These are phyloP conservation scores for Xylaria polymorpha DNA, from an alignment of 2,329 filamentous ascomycete genomes.

Conservation along the genomic window DNA sequence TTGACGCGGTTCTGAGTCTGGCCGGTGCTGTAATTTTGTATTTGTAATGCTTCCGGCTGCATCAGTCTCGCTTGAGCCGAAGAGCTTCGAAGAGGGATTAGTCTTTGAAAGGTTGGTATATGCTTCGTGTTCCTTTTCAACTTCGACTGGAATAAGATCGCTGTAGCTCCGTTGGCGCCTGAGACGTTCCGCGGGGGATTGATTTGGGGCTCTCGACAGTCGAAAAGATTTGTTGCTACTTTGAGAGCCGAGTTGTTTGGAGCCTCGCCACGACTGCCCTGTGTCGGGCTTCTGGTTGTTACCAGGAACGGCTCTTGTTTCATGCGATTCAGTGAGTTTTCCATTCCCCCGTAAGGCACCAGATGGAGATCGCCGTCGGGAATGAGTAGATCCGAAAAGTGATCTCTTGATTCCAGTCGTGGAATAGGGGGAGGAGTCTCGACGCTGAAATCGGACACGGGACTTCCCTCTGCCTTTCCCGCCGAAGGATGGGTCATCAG, in stretches of 20 bases:
- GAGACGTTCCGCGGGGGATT: slow-evolving; percentile 19
- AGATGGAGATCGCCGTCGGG: slow-evolving; percentile 47
- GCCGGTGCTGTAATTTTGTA: slow-evolving; percentile 28
- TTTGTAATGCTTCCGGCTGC: slow-evolving; percentile 27
- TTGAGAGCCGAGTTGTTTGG: slow-evolving; percentile 20
- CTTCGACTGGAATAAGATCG: slow-evolving; percentile 54
- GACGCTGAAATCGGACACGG: slow-evolving; percentile 31
- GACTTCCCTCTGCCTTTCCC: slow-evolving; percentile 38
- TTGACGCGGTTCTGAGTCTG: slow-evolving; percentile 28
- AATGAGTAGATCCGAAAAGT: slow-evolving; percentile 46
- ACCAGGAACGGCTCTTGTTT: neutral
- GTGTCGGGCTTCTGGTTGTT: neutral
- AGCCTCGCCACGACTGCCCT: slow-evolving; percentile 22
- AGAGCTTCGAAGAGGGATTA: slow-evolving; percentile 45
- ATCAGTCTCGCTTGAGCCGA: slow-evolving; percentile 31
- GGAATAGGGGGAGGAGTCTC: slow-evolving; percentile 21
- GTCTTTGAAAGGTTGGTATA: slow-evolving; percentile 45
- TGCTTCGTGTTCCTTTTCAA: slow-evolving; percentile 48
- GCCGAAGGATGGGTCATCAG: slow-evolving; percentile 34
- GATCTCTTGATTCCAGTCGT: slow-evolving; percentile 34
- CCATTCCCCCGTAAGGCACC: slow-evolving; percentile 15
- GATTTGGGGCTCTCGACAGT: slow-evolving; percentile 22
- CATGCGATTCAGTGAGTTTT: neutral
- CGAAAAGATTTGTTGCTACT: slow-evolving; percentile 28
- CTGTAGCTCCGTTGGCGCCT: slow-evolving; percentile 49